These are phyloP conservation scores for Jamesozyma piceae DNA, from an alignment of 805 yeast genomes.

Conservation along the genomic window DNA sequence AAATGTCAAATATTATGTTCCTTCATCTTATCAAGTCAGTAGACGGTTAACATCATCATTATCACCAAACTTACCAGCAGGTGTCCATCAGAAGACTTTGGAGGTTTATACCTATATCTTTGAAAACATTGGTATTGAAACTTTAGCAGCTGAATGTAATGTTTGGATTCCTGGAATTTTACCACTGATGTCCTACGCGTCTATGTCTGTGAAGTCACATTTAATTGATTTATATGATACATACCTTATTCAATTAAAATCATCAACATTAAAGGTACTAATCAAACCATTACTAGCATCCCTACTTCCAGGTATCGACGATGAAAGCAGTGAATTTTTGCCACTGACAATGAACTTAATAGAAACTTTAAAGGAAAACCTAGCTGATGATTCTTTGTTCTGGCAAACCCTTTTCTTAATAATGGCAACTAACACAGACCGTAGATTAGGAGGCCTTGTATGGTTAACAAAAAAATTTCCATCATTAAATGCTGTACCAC, in stretches of 20 bases:
- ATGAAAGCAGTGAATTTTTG: conserved; percentile 80
- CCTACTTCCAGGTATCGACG: conserved; percentile 82
- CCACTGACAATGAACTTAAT: conserved; percentile 49
- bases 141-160: conserved; percentile 46
- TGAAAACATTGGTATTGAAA: conserved; percentile 46
- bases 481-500: conserved; percentile 36
- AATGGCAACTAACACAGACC: conserved; percentile 69
- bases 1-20: conserved; percentile 47
- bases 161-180: conserved; percentile 91
- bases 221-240: conserved; percentile 53
- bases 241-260: conserved; percentile 45
- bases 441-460: conserved; percentile 72
- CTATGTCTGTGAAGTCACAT: conserved; percentile 78
- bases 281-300: conserved; percentile 65
- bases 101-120: conserved; percentile 69
- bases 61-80: conserved; percentile 78
- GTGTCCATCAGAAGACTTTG: conserved; percentile 86
- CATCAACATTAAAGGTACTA: conserved; percentile 41
- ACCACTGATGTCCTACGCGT: conserved; percentile 80
- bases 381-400: conserved; percentile 63
- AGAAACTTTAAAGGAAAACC: conserved; percentile 45
- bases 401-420: conserved; percentile 78
- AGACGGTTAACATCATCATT: conserved; percentile 69
- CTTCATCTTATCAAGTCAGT: conserved; percentile 57
- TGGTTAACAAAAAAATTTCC: conserved; percentile 64